Conservation (phyloP, 176 grass and related monocot species). For the Olyra latifolia region DNA sequence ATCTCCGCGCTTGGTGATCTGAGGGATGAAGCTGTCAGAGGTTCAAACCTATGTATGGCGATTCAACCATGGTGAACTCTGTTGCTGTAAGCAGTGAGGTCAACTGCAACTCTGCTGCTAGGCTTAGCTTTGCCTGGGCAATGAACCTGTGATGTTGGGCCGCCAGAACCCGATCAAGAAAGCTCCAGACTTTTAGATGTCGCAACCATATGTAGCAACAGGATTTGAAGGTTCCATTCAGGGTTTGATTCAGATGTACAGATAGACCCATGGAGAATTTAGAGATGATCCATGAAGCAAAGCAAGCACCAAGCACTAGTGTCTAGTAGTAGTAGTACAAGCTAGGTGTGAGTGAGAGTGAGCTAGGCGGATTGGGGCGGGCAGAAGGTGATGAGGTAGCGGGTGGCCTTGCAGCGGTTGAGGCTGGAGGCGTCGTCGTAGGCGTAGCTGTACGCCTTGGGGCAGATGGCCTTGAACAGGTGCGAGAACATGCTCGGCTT, state of each 20-base stretch:
- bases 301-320: no score
- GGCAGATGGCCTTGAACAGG: slow-evolving; percentile 92
- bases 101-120: background rate
- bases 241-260: background rate
- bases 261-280: background rate
- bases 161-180: background rate
- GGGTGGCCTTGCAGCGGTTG: slow-evolving; percentile 73
- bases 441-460: slow-evolving; percentile 81
- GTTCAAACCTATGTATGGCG: background rate
- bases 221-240: background rate
- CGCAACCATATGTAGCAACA: no score
- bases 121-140: background rate
- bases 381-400: slow-evolving; percentile 94
- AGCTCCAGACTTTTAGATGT: background rate
- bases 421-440: slow-evolving; percentile 71
- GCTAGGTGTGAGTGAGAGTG: no score
- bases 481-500: slow-evolving; percentile 75
- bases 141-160: background rate
- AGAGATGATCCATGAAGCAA: no score
- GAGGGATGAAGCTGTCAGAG: no score
- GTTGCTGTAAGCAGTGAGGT: background rate
- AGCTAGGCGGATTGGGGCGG: slow-evolving; percentile 31
- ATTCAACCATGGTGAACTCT: background rate
- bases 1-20: no score
- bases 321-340: no score